Conservation (phyloP, 2,329 filamentous ascomycete genomes). For the Onygena corvina region DNA sequence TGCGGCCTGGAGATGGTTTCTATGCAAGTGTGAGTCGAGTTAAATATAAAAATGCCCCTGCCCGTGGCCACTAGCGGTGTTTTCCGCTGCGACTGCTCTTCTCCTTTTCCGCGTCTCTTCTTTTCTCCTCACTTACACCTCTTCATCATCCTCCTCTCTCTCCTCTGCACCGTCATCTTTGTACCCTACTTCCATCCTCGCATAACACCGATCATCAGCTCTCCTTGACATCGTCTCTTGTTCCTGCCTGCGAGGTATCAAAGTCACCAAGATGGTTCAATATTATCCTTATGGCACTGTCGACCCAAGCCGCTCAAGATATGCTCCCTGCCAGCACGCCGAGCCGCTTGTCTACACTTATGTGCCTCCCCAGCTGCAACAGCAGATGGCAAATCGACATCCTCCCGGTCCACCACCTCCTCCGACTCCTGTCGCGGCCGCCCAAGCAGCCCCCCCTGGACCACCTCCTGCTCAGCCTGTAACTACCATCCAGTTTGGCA, state of each 20-base stretch:
- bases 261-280: slow-evolving; percentile 8
- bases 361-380: slow-evolving; percentile 11
- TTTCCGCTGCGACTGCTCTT: not conserved
- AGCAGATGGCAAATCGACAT: not conserved
- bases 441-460: not conserved
- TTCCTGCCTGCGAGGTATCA: not conserved
- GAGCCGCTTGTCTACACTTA: slow-evolving; percentile 14
- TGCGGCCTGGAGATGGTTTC: slow-evolving; percentile 14
- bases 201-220: not conserved
- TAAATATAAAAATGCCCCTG: too few relatives aligned
- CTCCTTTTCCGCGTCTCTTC: not conserved
- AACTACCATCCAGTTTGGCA: slow-evolving; percentile 1
- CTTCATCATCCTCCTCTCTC: not conserved
- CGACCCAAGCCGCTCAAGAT: slow-evolving; percentile 10
- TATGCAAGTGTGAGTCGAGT: slow-evolving; percentile 11
- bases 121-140: not conserved
- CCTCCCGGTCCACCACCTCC: slow-evolving; percentile 7
- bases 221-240: not conserved
- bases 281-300: slow-evolving; percentile 15
- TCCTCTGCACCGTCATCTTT: not conserved
- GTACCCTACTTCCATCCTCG: not conserved
- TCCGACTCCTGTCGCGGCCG: not conserved
- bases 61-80: not conserved
- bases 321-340: not conserved
- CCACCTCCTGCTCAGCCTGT: not conserved